Base-by-base conservation (phyloP, 495 filamentous ascomycete genomes). In the Parmelia sp. region DNA sequence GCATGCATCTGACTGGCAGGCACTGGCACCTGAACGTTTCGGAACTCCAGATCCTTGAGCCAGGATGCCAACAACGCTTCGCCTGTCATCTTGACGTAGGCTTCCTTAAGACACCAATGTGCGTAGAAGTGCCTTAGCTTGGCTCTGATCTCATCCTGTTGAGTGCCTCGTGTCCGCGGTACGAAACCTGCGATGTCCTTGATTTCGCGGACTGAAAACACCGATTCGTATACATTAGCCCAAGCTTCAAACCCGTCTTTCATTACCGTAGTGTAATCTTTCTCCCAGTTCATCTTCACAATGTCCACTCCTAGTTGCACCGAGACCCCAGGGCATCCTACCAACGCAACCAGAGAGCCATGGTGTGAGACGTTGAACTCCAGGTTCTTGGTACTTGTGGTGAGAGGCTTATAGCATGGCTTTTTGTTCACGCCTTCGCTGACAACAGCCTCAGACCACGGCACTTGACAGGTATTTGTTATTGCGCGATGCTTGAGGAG, bases 361-460 rank as follows among this genome's bases (percentile, higher is more conserved):
- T 96, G 92, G 71, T 96, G 92, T 60, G 84, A 89, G 61, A 96
- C 88, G 72, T 96, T 96, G 82, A 96, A 96, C 62, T 88, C 82
- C 23, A 93, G 78, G 31, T 75, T 74, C 59, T 73, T 58, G 21
- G 58, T 25, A 21, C 69, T 67, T 25, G 74, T 67, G 11, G 61
- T 68, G 0, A 71, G 62, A 40, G 86, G 60, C 76, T 75, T 69
- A 57, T 78, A 87, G 68, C 80, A 86, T 11, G 91, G 91, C 65
- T 87, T 96, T 69, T 71, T 84, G 80, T 78, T 83, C 69, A 45
- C 74, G 76, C 75, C 84, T 81, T 57, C 86, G 80, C 81, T 81
- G 61, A 91, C 80, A 40, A 68, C 70, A 25, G 88, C 83, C 3
- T 82, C 71, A 61, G 77, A 71, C 90, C 90, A 96, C n/a, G 86